Evolutionary conservation across 257 asterid species (phyloP), one percentile per base, ranked within the genome.

Genomic region (Schizonepeta tenuifolia): DNA sequence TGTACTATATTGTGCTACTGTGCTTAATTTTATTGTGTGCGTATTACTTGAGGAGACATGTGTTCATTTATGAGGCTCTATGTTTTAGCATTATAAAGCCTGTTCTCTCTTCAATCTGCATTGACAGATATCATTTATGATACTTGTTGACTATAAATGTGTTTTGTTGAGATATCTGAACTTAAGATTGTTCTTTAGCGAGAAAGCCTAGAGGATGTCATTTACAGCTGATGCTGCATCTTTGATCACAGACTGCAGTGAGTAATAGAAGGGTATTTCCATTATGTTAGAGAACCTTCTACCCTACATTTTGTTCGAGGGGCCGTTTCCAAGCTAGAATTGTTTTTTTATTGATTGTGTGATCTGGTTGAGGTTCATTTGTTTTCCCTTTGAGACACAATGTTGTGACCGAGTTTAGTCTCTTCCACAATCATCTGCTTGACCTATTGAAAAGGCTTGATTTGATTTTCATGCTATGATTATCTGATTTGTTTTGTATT

Each of bases 401-500:
- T 60, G 33, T 4, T 59, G 22, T 64, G 49, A 18, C 21, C 49
- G 26, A 67, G 67, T 7, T 20, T 20, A 21, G 35, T 17, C 49
- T 55, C 70, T 54, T 66, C 44, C 18, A 10, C 65, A 40, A 21
- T 9, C 17, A 28, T 55, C 44, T 44, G 31, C 14, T 75, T 63
- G 38, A 14, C 60, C 14, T 40, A 67, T 71, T 71, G 77, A 53
- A n/a, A 26, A 21, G 17, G 8, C 31, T 22, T 22, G 18, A 20
- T 59, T 12, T 11, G 43, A 46, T 33, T 49, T 6, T 69, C 70
- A n/a, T 66, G 18, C 74, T 53, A 38, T 75, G 82, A 66, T 55
- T 68, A 79, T 78, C 83, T 87, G 76, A 90, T 86, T 24, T 74
- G 77, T 75, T 80, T 55, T 36, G 41, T 72, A 28, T 80, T 74